These are phyloP conservation scores for Plasmodium reichenowi DNA, from an alignment of 169 alveolate species.

Conservation along the genomic window DNA sequence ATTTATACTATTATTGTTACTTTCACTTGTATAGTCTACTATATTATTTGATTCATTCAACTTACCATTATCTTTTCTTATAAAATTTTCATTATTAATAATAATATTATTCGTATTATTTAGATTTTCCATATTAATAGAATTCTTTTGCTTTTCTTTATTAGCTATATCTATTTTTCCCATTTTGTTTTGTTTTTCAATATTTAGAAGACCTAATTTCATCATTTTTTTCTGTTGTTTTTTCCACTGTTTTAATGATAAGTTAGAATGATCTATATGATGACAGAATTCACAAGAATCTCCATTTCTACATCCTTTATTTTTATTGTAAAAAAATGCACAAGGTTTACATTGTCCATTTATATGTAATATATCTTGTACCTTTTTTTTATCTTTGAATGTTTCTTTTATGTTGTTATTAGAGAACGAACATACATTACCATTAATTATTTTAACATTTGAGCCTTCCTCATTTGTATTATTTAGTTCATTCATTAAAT, in stretches of 20 bases:
- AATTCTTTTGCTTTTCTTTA: background rate
- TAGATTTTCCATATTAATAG: background rate
- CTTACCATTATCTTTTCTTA: background rate
- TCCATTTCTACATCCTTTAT: conserved; percentile 88
- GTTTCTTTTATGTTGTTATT: background rate
- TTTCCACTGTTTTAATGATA: conserved; percentile 86
- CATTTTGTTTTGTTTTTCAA: conserved; percentile 16
- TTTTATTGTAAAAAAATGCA: conserved; percentile 86
- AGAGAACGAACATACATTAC: background rate
- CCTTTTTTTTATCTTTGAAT: background rate
- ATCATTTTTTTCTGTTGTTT: conserved; percentile 82
- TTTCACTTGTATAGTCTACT: background rate
- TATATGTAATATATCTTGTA: conserved; percentile 77
- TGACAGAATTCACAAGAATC: conserved; percentile 85
- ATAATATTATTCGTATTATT: background rate
- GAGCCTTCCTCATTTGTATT: background rate
- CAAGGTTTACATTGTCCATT: conserved; percentile 88
- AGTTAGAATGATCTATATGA: conserved; percentile 85
- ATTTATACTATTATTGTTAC: background rate
- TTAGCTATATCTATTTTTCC: conserved; percentile 10
- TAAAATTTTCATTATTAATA: background rate
- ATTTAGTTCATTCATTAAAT: background rate
- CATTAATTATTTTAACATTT: background rate
- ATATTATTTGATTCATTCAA: background rate
- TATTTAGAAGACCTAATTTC: conserved; percentile 26